Evolutionary conservation across 169 alveolate genomes (phyloP).

Genomic region (Plasmodium chabaudi): DNA sequence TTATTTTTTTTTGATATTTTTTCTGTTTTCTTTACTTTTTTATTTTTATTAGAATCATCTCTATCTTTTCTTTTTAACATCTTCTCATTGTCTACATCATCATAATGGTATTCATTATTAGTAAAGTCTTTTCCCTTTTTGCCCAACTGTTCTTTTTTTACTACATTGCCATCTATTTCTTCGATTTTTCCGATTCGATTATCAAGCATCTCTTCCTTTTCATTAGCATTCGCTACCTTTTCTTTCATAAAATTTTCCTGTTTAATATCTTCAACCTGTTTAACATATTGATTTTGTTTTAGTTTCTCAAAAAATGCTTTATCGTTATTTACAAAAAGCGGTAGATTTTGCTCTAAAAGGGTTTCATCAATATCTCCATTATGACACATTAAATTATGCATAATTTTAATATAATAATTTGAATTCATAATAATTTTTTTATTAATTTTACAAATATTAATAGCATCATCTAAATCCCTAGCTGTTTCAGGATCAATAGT

Average conservation of each 20-base stretch:
- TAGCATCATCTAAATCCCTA: conserved; percentile 86
- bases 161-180: too few relatives aligned
- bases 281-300: conserved; percentile 23
- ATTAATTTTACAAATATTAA: conserved; percentile 65
- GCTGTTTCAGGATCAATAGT: conserved; percentile 87
- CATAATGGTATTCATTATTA: too few relatives aligned
- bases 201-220: neutral
- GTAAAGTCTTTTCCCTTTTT: neutral
- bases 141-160: neutral
- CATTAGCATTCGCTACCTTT: neutral
- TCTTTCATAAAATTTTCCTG: conserved; percentile 21
- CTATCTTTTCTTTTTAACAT: too few relatives aligned
- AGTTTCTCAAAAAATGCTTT: conserved; percentile 16
- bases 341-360: conserved; percentile 49
- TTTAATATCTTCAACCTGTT: conserved; percentile 41
- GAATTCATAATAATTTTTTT: conserved; percentile 25
- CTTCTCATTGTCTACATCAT: too few relatives aligned
- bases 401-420: conserved; percentile 47
- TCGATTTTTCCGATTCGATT: neutral
- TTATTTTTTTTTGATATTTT: too few relatives aligned
- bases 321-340: conserved; percentile 46
- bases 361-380: conserved; percentile 73
- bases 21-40: too few relatives aligned
- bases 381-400: conserved; percentile 57
- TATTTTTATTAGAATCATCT: too few relatives aligned